Evolutionary conservation across 2,329 filamentous ascomycete species (phyloP), one percentile per base, ranked within the genome.

Genomic region (Pleurostoma richardsiae): DNA sequence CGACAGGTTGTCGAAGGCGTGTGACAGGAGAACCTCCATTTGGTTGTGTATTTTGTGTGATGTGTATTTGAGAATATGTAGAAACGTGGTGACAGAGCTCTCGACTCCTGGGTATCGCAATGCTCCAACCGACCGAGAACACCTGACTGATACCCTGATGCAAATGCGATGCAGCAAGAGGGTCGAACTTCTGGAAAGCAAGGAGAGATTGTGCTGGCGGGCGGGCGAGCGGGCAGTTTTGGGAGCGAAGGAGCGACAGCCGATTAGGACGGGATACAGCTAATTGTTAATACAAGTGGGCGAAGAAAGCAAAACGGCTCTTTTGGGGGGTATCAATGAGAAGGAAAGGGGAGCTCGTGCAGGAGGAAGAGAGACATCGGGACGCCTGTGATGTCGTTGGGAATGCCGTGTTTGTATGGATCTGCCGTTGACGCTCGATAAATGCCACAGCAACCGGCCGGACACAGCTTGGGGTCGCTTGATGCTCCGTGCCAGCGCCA

Each of bases 1-100:
- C 51, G 91, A 95, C 54, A 96, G 85, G 69, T 95, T 95, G 73
- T 96, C 91, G 69, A 97, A 97, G 51, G 92, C 90, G 64, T 95
- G 83, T 40, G 90, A 95, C 47, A 97, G 77, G 29, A 97, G 80
- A 44, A 88, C 83, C 73, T 97, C 94, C 94, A 97, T 97, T 60
- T 57, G 67, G 59, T 51, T 43, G 42, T 42, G 51, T 50, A 29
- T 49, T 36, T 8, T 36, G 33, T 36, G 33, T 8, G 33, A 36
- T 36, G 8, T 2, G 8, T 36, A n/a, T 8, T 36, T 36, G 33
- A 36, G n/a, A 36, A 19, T 19, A 19, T 19, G 10, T 39, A 19
- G 28, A 10, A 31, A 28, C 19, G 28, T 8, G 41, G 19, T 43
- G 6, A 29, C 10, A 29, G 11, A 41, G 11, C 40, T 28, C 26